Evolutionary conservation across 1,284 basidiomycete species (phyloP).

Genomic region (Ganoderma sinense): DNA sequence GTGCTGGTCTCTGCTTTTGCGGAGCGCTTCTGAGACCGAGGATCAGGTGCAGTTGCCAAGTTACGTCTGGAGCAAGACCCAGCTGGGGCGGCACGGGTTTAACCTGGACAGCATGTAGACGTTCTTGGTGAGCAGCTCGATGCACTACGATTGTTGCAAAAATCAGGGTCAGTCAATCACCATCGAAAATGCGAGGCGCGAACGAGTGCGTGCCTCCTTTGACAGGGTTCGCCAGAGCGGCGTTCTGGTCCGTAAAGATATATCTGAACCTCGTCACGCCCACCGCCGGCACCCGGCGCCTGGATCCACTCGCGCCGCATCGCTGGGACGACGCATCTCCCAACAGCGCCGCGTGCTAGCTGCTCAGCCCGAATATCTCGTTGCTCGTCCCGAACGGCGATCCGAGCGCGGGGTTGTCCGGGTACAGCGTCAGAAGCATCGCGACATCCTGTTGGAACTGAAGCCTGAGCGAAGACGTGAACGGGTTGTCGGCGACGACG

Average conservation of each 20-base stretch:
- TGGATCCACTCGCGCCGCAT: conserved; percentile 42
- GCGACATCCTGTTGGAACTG: conserved; percentile 30
- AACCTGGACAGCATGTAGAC: too few relatives aligned
- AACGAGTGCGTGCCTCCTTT: background rate
- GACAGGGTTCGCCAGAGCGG: conserved; percentile 20
- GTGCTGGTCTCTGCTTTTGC: too few relatives aligned
- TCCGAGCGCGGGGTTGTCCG: conserved; percentile 37
- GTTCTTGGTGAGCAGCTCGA: too few relatives aligned
- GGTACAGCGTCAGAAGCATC: conserved; percentile 50
- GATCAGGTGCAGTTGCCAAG: too few relatives aligned
- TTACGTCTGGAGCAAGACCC: too few relatives aligned
- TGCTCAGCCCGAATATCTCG: conserved; percentile 26
- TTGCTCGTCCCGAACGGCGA: conserved; percentile 59
- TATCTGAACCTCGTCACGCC: background rate
- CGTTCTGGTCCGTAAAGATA: conserved; percentile 52
- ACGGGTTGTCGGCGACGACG: conserved; percentile 30
- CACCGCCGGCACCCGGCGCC: background rate
- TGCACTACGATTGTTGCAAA: too few relatives aligned
- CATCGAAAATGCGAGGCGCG: too few relatives aligned
- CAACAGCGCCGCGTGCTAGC: conserved; percentile 48
- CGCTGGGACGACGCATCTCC: conserved; percentile 52
- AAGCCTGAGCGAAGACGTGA: conserved; percentile 42
- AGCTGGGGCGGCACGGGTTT: too few relatives aligned
- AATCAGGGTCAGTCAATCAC: too few relatives aligned
- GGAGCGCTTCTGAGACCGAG: too few relatives aligned